Evolutionary conservation across 169 alveolate genomes (phyloP).

Genomic region (Perkinsus olseni): DNA sequence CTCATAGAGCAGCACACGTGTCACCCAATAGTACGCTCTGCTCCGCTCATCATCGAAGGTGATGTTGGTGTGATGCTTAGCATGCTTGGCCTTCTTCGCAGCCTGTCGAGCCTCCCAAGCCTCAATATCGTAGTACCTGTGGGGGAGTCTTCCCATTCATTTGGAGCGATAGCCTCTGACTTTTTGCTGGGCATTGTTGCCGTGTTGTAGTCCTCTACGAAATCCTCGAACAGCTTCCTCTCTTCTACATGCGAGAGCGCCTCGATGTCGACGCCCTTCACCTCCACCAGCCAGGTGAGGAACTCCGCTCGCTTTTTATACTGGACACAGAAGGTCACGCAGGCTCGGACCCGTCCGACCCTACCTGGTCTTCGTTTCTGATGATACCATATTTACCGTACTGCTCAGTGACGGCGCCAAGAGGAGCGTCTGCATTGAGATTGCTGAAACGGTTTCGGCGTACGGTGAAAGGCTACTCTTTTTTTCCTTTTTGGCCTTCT

Average conservation of each 20-base stretch:
- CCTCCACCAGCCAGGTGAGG: not conserved
- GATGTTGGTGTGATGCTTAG: not conserved
- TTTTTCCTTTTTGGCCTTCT: not conserved
- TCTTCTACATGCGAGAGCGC: not conserved
- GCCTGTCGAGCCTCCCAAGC: conserved; percentile 5
- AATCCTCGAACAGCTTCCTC: not conserved
- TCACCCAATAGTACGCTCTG: not conserved
- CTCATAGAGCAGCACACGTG: not conserved
- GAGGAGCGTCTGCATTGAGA: not conserved
- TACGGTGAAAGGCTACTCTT: no score
- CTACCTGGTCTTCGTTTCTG: not conserved
- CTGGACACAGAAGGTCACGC: not conserved
- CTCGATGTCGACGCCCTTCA: not conserved
- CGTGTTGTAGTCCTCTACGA: not conserved
- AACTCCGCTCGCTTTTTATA: not conserved
- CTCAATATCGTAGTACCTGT: not conserved
- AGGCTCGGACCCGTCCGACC: not conserved
- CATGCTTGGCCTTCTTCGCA: not conserved
- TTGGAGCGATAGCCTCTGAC: not conserved
- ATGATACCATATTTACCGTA: not conserved
- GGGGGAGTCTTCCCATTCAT: no score
- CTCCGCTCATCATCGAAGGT: not conserved
- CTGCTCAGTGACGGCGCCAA: not conserved
- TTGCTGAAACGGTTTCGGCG: no score
- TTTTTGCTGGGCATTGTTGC: not conserved